Base-by-base conservation (phyloP, 805 yeast genomes). In the Sungouiozyma ichnusensis region DNA sequence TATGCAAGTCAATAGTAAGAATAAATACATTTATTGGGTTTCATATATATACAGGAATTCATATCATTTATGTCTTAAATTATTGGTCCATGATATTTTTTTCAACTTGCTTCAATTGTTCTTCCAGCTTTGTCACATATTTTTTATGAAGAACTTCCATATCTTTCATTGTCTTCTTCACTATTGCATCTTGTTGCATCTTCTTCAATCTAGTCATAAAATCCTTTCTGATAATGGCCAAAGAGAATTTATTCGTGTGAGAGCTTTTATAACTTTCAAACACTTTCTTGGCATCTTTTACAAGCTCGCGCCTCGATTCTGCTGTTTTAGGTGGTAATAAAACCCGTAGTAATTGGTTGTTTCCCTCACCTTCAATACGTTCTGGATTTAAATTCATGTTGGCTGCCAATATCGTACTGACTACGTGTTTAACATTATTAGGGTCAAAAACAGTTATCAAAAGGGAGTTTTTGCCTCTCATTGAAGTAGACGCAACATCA, bases 361-460 rank as follows among this genome's bases (percentile, higher is more conserved):
- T 83, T 40, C 75, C 67, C 2, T 85, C 76, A 41, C 74, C 67
- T 1, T 84, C 76, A 45, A 85, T 88, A 17, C 68, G 69, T 55
- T 82, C 88, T 1, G 97, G 95, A 45, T 80, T 85, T 69, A 90
- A 62, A 53, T 84, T 83, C 57, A 85, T 64, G 8, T 75, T 74
- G 0, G 88, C 69, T 1, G 74, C 81, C 45, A 85, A 60, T 16
- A 90, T 77, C 0, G 88, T 71, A 40, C 86, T 78, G 20, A 82
- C 72, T 20, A 90, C 74, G 46, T 74, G 71, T 51, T 85, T 81
- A 33, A 77, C 71, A 49, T 84, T 73, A 40, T 70, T 71, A 5
- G 95, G 94, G 54, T 90, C 96, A 60, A 81, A 90, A 2, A 87
- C 88, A 0, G 95, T 86, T n/a, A 90, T 75, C 27, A 74, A 63